Conservation (phyloP, 805 yeast genomes). For the Starmerella scarabaei region DNA sequence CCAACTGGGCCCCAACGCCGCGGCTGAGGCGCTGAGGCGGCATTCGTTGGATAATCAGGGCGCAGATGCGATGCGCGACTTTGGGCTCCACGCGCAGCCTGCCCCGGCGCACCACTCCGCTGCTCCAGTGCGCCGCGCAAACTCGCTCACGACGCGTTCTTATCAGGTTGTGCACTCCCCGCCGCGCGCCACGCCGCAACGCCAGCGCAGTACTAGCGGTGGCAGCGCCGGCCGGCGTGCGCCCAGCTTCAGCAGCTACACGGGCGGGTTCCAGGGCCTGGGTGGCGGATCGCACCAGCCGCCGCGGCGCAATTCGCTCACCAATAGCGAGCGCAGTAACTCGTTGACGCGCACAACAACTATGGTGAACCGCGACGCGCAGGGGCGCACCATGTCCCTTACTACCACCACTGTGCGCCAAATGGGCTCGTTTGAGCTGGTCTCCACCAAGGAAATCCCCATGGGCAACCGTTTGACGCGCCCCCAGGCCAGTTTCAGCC, state of each 20-base stretch:
- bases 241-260: constrained; percentile 3
- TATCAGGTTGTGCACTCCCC: constrained; percentile 9
- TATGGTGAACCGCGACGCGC: constrained; percentile 23
- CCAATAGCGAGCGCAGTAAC: constrained; percentile 17
- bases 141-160: constrained; percentile 18
- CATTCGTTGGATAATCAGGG: constrained; percentile 24
- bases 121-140: constrained; percentile 15
- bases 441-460: constrained; percentile 24
- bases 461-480: constrained; percentile 8
- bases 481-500: constrained; percentile 6
- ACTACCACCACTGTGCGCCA: constrained; percentile 29
- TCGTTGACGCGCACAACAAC: constrained; percentile 23
- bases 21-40: constrained; percentile 28
- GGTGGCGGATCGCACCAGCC: neutral
- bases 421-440: constrained; percentile 28
- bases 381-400: constrained; percentile 27
- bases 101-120: neutral
- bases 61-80: constrained; percentile 19
- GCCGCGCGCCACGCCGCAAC: neutral
- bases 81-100: constrained; percentile 5
- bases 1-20: constrained; percentile 23
- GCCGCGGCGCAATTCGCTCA: constrained; percentile 15
- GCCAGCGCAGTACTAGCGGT: neutral
- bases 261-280: constrained; percentile 1
- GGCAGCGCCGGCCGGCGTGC: constrained; percentile 2